phyloP scores from a whole-genome alignment of 2,329 filamentous ascomycete genomes.

The Apiospora saccharicola region DNA sequence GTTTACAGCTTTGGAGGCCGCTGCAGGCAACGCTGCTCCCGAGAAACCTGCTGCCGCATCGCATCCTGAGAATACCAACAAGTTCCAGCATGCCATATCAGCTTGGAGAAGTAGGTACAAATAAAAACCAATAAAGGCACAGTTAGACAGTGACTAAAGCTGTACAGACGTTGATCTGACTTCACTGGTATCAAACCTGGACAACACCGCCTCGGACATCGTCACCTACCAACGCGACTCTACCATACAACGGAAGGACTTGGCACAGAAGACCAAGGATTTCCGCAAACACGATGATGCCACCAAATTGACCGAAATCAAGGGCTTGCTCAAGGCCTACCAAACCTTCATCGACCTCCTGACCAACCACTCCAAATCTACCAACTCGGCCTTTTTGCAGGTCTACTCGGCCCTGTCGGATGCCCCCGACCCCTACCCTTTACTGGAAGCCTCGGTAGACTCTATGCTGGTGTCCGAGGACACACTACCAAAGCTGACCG shows the following conservation, averaged over 20 bases:
- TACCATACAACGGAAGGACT: slow-evolving; percentile 93
- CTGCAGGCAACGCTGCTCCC: slow-evolving; percentile 32
- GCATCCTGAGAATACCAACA: slow-evolving; percentile 73
- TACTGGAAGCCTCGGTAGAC: slow-evolving; percentile 95
- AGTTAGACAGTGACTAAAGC: slow-evolving; percentile 23
- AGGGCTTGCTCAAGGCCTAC: slow-evolving; percentile 91
- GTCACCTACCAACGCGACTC: slow-evolving; percentile 92
- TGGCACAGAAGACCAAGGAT: slow-evolving; percentile 99
- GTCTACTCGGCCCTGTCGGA: slow-evolving; percentile 93
- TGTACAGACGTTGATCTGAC: slow-evolving; percentile 83
- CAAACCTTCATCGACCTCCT: slow-evolving; percentile 97
- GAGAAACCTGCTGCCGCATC: slow-evolving; percentile 39
- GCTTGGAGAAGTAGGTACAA: slow-evolving; percentile 84
- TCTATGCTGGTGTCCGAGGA: slow-evolving; percentile 92
- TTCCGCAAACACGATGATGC: slow-evolving; percentile 91
- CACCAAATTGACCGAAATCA: slow-evolving; percentile 86
- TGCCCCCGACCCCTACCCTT: slow-evolving; percentile 93
- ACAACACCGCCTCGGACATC: slow-evolving; percentile 94
- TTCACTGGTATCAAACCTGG: slow-evolving; percentile 82
- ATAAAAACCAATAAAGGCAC: slow-evolving; percentile 16
- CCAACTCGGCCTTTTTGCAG: slow-evolving; percentile 91
- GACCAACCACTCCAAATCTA: slow-evolving; percentile 93
- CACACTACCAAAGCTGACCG: slow-evolving; percentile 85
- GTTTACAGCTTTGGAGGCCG: slow-evolving; percentile 35
- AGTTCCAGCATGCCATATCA: slow-evolving; percentile 95